A percentile compares a stretch with the other conserved stretches of the same genome.
Conservation (phyloP, 1,284 basidiomycete genomes). For the Somion occarium region DNA sequence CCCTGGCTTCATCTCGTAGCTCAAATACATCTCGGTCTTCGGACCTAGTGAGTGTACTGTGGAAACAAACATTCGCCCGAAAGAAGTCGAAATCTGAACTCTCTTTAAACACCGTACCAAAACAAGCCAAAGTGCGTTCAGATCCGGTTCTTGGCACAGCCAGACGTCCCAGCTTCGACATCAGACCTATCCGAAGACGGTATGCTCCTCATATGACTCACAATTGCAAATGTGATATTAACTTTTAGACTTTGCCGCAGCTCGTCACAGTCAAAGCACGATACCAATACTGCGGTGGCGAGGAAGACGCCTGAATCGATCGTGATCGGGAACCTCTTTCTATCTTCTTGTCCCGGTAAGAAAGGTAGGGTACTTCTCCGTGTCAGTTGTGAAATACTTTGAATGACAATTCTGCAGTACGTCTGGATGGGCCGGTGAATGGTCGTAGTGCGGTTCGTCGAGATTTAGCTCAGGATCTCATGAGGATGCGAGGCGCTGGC, state of each 20-base stretch:
- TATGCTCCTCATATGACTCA: not conserved
- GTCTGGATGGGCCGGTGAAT: slow-evolving; percentile 76
- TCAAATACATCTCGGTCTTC: not conserved
- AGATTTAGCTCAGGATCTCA: slow-evolving; percentile 75
- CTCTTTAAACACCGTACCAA: slow-evolving; percentile 1
- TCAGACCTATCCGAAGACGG: not conserved
- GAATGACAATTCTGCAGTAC: slow-evolving; percentile 42
- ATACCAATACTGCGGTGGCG: not conserved
- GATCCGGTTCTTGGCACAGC: not conserved
- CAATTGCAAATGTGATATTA: not conserved
- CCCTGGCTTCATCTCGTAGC: not conserved
- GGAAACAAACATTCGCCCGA: slow-evolving; percentile 12
- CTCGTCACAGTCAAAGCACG: not conserved
- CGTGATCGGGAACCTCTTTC: slow-evolving; percentile 80
- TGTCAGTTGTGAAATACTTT: not conserved
- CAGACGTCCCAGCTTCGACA: not conserved
- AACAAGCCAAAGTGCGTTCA: too few species aligned
- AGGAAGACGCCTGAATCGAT: not conserved
- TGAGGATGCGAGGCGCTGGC: slow-evolving; percentile 71
- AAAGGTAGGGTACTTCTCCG: slow-evolving; percentile 49
- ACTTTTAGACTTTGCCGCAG: not conserved
- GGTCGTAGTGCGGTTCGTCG: slow-evolving; percentile 84
- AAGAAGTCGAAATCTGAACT: slow-evolving; percentile 2
- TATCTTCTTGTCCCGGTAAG: slow-evolving; percentile 96
- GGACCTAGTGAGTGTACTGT: slow-evolving; percentile 10